Conservation (phyloP, 176 grass and related monocot species). For the Oryza glaberrima region DNA sequence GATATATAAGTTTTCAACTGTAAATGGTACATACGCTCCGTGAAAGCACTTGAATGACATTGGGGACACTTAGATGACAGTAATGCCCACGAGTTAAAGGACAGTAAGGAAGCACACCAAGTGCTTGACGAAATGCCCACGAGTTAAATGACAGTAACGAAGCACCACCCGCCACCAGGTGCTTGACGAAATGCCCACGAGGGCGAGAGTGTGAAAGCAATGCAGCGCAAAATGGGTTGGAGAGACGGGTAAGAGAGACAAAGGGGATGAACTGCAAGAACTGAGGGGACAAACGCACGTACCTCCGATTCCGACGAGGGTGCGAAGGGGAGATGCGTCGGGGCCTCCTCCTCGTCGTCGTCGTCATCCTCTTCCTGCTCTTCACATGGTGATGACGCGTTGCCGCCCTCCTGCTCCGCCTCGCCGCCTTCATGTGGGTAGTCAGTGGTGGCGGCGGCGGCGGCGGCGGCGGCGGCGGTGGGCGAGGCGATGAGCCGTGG, state of each 20-base stretch:
- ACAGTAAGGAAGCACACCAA: too few relatives aligned
- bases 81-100: too few relatives aligned
- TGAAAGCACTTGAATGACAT: not conserved
- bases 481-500: too few relatives aligned
- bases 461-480: too few relatives aligned
- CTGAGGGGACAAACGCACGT: not conserved
- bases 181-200: constrained; percentile 39
- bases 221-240: not conserved
- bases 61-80: too few relatives aligned
- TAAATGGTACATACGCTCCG: not conserved
- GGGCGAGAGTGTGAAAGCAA: not conserved
- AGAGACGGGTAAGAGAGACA: not conserved
- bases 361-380: not conserved
- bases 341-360: constrained; percentile 47
- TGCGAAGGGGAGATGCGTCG: constrained; percentile 79
- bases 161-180: not conserved
- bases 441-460: not conserved
- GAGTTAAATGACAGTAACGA: not conserved
- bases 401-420: constrained; percentile 34
- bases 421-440: not conserved
- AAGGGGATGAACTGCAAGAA: not conserved
- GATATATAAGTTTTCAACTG: not conserved
- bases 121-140: too few relatives aligned
- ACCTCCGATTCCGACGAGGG: constrained; percentile 80
- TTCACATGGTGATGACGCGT: not conserved